Conservation (phyloP, 1,284 basidiomycete genomes). For the Naganishia liquefaciens region DNA sequence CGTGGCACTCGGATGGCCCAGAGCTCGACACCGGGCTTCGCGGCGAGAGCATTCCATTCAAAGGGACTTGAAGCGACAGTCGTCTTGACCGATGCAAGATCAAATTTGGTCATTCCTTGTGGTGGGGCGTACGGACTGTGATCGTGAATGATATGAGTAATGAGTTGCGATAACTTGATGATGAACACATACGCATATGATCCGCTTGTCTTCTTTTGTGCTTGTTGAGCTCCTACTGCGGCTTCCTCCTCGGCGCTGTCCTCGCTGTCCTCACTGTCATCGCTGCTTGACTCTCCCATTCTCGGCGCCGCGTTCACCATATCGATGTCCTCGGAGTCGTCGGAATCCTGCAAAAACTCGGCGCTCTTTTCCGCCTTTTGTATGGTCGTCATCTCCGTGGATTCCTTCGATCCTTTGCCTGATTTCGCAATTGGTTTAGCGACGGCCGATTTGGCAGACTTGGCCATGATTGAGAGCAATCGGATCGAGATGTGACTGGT, state of each 20-base stretch:
- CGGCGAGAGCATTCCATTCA: slow-evolving; percentile 46
- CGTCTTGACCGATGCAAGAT: slow-evolving; percentile 35
- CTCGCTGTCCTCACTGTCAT: slow-evolving; percentile 6
- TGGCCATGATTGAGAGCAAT: neutral
- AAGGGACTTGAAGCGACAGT: slow-evolving; percentile 43
- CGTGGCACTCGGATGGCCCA: slow-evolving; percentile 52
- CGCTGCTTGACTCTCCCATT: neutral
- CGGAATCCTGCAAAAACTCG: slow-evolving; percentile 4
- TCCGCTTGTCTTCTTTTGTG: neutral
- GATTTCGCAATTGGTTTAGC: neutral
- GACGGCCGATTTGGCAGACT: neutral
- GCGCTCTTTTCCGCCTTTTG: slow-evolving; percentile 13
- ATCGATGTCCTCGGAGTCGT: slow-evolving; percentile 24
- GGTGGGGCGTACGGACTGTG: slow-evolving; percentile 44
- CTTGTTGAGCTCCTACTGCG: neutral
- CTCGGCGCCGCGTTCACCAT: neutral
- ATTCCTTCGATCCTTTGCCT: neutral
- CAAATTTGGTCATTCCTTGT: slow-evolving; percentile 39
- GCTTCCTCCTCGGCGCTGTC: neutral
- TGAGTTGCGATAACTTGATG: neutral
- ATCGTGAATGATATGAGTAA: neutral
- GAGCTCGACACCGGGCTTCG: slow-evolving; percentile 44
- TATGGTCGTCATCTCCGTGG: neutral
- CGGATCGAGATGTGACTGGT: too few species aligned
- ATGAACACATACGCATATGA: slow-evolving; percentile 13